Evolutionary conservation across 148 eudicot genomes (phyloP).

Genomic region (Persicaria maculosa): DNA sequence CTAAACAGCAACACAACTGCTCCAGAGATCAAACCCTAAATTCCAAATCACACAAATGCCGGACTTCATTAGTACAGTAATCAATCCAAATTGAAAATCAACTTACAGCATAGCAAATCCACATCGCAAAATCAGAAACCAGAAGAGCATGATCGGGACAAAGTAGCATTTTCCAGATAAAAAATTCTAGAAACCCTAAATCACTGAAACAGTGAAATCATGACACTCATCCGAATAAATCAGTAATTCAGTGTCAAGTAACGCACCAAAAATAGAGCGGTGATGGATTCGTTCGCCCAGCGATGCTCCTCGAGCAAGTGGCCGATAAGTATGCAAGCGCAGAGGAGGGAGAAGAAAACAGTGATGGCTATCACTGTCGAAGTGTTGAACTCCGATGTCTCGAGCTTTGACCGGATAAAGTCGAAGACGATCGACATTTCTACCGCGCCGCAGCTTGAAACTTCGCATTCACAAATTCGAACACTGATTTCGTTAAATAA

Average conservation of each 20-base stretch:
- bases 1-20: slow-evolving; percentile 48
- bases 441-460: neutral
- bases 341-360: slow-evolving; percentile 40
- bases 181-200: neutral
- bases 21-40: slow-evolving; percentile 70
- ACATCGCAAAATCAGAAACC: neutral
- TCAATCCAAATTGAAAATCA: neutral
- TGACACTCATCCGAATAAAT: neutral
- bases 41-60: neutral
- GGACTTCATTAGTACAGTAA: neutral
- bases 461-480: slow-evolving; percentile 10
- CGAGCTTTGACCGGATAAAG: neutral
- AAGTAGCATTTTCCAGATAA: neutral
- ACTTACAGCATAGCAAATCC: neutral
- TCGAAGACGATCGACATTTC: slow-evolving; percentile 8
- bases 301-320: slow-evolving; percentile 57
- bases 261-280: slow-evolving; percentile 54
- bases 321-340: slow-evolving; percentile 55
- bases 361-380: slow-evolving; percentile 40
- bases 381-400: slow-evolving; percentile 27
- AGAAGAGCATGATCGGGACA: neutral
- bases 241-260: neutral
- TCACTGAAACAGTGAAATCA: neutral
- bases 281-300: slow-evolving; percentile 65
- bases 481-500: neutral